Evolutionary conservation across 441 rosid species (phyloP).

Genomic region (Syzygium malaccense): DNA sequence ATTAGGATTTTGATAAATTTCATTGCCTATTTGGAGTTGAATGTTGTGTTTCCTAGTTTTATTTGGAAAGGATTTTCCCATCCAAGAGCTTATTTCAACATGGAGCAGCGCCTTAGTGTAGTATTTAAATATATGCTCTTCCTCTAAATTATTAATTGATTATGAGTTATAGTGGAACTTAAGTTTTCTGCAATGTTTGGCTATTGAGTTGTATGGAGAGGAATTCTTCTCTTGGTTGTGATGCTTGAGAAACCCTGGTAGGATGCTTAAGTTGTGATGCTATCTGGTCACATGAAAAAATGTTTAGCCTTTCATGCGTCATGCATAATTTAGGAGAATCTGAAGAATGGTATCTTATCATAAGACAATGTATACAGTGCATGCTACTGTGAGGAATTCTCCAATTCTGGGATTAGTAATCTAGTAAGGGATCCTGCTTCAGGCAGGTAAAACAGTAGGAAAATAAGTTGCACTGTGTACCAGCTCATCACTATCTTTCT

Average conservation of each 20-base stretch:
- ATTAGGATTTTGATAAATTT: background rate
- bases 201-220: no score
- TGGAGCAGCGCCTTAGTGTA: background rate
- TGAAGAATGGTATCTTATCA: background rate
- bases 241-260: no score
- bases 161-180: background rate
- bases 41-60: background rate
- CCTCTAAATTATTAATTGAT: background rate
- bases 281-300: background rate
- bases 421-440: background rate
- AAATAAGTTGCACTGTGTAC: background rate
- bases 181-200: no score
- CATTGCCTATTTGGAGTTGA: background rate
- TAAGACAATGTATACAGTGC: background rate
- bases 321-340: background rate
- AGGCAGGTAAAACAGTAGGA: background rate
- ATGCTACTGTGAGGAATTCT: background rate
- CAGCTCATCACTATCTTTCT: background rate
- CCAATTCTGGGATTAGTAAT: background rate
- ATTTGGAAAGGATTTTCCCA: background rate
- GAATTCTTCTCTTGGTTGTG: no score
- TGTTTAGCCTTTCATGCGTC: background rate
- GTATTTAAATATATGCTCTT: background rate
- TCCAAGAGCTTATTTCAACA: background rate
- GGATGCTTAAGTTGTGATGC: no score